Evolutionary conservation across 192 early-diverging fungal genomes (phyloP), one percentile per base, ranked within the genome.

Genomic region (Podila clonocystis): DNA sequence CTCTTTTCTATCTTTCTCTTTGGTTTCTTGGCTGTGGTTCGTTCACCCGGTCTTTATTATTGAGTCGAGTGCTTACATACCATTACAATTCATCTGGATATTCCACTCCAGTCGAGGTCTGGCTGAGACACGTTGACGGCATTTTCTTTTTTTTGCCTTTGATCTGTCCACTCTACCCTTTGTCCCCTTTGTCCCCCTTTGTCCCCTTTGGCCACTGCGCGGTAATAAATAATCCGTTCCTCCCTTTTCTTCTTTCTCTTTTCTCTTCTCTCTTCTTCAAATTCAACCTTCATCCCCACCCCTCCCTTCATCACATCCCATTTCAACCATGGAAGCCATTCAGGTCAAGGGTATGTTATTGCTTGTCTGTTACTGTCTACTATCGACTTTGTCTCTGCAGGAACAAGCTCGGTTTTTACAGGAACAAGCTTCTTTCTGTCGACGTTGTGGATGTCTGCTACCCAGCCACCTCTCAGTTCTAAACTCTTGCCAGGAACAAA

Each of bases 241-340:
- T 29, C 49, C 58, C 9, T 70, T 64, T 68, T 50, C 62, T 62
- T 70, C 63, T 68, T 66, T 64, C 59, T 70, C 63, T 68, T 66
- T 64, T 66, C 55, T 71, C 68, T 62, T 57, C 31, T 52, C 65
- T 66, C 62, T 69, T 52, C 52, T 55, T 30, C 55, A 55, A 55
- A 68, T 75, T 62, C 65, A 62, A 62, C 73, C 66, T 74, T 74
- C 33, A 41, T 50, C 58, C 50, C 63, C 33, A 28, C 55, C 30
- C 30, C 50, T 33, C 48, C 52, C 61, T 36, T 45, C 65, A 65
- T 71, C 58, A 28, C 26, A 34, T 33, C 13, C 71, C 70, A 69
- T 80, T 80, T 69, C 67, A 72, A 80, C 77, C 70, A 80, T 80
- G 77, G 77, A 80, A 9, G 15, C 77, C 66, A 41, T 69, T 73